phyloP scores from a whole-genome alignment of 2,329 filamentous ascomycete genomes.

The Neophaeococcomyces aloes region DNA sequence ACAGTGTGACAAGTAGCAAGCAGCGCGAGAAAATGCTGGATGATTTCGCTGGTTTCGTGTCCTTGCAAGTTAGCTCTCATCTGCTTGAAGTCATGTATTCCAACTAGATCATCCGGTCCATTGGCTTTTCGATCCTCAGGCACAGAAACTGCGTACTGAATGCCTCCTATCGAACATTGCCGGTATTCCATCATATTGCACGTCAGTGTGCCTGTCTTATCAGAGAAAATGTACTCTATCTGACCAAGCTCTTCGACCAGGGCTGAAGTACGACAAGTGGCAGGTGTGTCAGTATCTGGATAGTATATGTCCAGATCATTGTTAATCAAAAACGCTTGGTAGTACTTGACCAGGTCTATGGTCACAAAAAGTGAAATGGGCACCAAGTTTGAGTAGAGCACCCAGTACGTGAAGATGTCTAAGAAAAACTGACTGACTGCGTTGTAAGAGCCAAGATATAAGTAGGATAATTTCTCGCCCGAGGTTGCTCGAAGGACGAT shows the following conservation, averaged over 20 bases:
- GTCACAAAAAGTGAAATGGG: conserved; percentile 98
- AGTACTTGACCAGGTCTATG: conserved; percentile 95
- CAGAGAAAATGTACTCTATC: conserved; percentile 97
- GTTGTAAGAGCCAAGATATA: conserved; percentile 54
- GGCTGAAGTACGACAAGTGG: conserved; percentile 90
- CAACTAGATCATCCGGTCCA: conserved; percentile 60
- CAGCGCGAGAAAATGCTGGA: conserved; percentile 77
- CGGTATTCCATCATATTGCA: conserved; percentile 99
- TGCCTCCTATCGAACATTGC: conserved; percentile 82
- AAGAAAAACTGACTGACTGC: conserved; percentile 75
- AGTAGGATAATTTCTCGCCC: conserved; percentile 56
- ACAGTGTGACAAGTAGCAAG: conserved; percentile 92
- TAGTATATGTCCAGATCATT: conserved; percentile 98
- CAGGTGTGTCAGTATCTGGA: conserved; percentile 86
- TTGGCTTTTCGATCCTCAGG: conserved; percentile 80
- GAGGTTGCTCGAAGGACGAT: conserved; percentile 63
- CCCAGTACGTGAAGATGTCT: conserved; percentile 97
- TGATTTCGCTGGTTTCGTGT: conserved; percentile 49
- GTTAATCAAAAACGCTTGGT: conserved; percentile 94
- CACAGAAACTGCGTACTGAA: conserved; percentile 87
- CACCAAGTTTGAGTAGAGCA: conserved; percentile 89
- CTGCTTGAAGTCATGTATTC: conserved; percentile 73
- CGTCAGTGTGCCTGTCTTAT: conserved; percentile 95
- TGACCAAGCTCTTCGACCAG: conserved; percentile 94
- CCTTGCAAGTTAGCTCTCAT: conserved; percentile 59